A percentile compares a stretch with the other conserved stretches of the same genome.
Evolutionary conservation across 495 filamentous ascomycete species (phyloP).

Genomic region (Aspergillus bridgeri): DNA sequence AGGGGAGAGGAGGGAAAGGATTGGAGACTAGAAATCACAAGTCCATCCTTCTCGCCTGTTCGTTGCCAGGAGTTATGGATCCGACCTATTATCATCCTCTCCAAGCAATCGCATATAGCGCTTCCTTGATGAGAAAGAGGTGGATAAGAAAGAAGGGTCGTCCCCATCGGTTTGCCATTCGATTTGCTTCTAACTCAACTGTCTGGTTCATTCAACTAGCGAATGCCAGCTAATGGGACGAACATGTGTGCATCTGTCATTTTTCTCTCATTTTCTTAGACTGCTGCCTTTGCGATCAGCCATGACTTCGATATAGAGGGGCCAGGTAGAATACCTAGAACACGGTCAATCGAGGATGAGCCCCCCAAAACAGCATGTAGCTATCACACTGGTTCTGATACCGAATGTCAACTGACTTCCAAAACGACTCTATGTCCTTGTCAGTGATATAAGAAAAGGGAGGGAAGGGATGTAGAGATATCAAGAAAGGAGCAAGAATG

Average conservation of each 20-base stretch:
- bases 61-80: background rate
- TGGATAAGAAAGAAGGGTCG: slow-evolving; percentile 21
- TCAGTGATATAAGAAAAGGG: background rate
- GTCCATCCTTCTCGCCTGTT: background rate
- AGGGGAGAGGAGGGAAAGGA: too few relatives aligned
- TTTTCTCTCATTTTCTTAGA: background rate
- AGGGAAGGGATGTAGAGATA: too few relatives aligned
- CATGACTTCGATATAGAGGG: background rate
- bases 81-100: slow-evolving; percentile 30
- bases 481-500: too few relatives aligned
- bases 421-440: background rate
- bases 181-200: slow-evolving; percentile 10
- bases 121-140: slow-evolving; percentile 40
- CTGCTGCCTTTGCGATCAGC: background rate
- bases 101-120: slow-evolving; percentile 44
- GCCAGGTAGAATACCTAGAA: background rate
- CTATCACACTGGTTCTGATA: background rate
- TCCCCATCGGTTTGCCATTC: slow-evolving; percentile 16
- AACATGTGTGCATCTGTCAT: background rate
- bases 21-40: too few relatives aligned
- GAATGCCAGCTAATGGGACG: background rate
- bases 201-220: background rate
- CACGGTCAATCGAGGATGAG: background rate
- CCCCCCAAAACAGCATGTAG: background rate
- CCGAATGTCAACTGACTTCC: background rate